Base-by-base conservation (phyloP, 2,329 filamentous ascomycete species). In the Xylaria sp. region DNA sequence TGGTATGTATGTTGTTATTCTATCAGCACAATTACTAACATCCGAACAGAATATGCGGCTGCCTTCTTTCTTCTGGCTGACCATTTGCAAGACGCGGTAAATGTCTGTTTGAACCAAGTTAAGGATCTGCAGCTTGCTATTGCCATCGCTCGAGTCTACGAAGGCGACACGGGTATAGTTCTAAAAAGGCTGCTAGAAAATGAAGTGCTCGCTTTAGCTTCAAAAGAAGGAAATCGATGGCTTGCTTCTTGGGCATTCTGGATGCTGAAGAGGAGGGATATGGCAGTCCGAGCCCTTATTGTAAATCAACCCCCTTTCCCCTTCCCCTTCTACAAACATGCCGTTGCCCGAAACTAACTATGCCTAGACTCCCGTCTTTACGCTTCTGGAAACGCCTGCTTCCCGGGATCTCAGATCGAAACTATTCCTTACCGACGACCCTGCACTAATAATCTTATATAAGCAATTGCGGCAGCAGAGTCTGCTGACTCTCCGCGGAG, bases 171-270 rank as follows among this genome's bases (percentile, higher is more conserved):
- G 25, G 92, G 93, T 0, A 90, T 90, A 0, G 88, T 96, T 0
- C 79, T 98, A 2, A 86, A 86, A 31, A 89, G 88, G 66, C 85
- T 99, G 9, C 84, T 99, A 1, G 89, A 93, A 75, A 92, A 97
- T 12, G 92, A 91, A 69, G 88, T 98, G 1, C 84, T 98, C 0
- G 88, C 90, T 0, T 82, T 92, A 70, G 96, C 96, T 20, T 90
- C 92, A 0, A 87, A 90, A 50, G 90, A 95, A 72, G 94, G 94
- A 2, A 95, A 99, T 77, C 88, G 95, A 66, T 99, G 96, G 95
- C 88, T 97, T 67, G 93, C 94, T 12, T 96, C 92, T 0, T 99
- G 96, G 96, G 93, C 93, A 2, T 97, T 97, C 78, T 97, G 94
- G 91, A 93, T 97, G 86, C 85, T 98, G 5, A 90, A 90, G 46